Percentiles rank a stretch among this genome's conserved stretches.
Conservation (phyloP, 495 filamentous ascomycete genomes). For the Poronia punctata region DNA sequence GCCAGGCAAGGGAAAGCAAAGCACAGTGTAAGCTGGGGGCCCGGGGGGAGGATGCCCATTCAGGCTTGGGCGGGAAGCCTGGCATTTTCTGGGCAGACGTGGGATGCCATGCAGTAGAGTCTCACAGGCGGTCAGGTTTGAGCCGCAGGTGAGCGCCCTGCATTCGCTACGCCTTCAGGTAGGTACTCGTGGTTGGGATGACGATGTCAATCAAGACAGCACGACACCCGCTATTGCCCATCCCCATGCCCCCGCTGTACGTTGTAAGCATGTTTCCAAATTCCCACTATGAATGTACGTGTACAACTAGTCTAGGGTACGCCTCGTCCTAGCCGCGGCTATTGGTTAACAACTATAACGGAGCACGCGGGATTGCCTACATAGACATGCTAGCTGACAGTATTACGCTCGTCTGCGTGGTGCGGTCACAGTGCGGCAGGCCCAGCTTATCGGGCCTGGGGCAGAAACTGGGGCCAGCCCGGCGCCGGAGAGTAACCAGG, state of each 20-base stretch:
- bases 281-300: too few relatives aligned
- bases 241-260: too few relatives aligned
- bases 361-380: constrained; percentile 19
- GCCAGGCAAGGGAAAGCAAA: too few relatives aligned
- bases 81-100: too few relatives aligned
- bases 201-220: background rate
- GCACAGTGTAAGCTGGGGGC: too few relatives aligned
- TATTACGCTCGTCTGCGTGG: constrained; percentile 13
- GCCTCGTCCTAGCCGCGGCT: constrained; percentile 8
- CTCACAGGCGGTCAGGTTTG: constrained; percentile 9
- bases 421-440: constrained; percentile 28
- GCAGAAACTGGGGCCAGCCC: background rate
- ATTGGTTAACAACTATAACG: constrained; percentile 15
- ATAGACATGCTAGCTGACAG: constrained; percentile 17
- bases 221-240: constrained; percentile 1
- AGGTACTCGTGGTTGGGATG: too few relatives aligned
- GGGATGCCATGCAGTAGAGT: constrained; percentile 6
- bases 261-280: too few relatives aligned
- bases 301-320: constrained; percentile 7
- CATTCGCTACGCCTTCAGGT: too few relatives aligned
- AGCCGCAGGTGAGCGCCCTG: constrained; percentile 7
- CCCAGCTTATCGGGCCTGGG: constrained; percentile 18
- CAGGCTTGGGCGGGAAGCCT: constrained; percentile 4
- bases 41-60: constrained; percentile 3
- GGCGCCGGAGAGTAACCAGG: constrained; percentile 5